Base-by-base conservation (phyloP, 164 flowering plant genomes). In the Brasenia schreberi region DNA sequence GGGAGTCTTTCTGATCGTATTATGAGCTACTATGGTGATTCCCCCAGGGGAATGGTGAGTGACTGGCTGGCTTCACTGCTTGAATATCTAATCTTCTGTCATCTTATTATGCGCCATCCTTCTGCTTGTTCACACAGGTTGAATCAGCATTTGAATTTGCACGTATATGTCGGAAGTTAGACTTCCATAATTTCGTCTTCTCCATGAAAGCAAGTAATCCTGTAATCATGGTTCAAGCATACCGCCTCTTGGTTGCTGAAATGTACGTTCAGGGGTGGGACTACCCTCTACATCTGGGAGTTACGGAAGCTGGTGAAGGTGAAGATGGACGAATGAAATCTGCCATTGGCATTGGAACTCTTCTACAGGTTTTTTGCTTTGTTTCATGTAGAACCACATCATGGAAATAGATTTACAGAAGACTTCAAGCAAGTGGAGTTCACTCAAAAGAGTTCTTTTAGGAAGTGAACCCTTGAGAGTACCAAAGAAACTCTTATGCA, bases 161-260 rank as follows among this genome's bases (percentile, higher is more conserved):
- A 62, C 83, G 97, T 77, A 90, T 93, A 67, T 93, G 97, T 77
- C 78, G 87, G 76, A 90, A 93, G 78, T 75, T 89, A 80, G 97
- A 93, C 73, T 93, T 49, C 79, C 98, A 90, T 68, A 93, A 90
- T 71, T 93, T 93, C 76, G 90, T 93, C 39, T 93, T 93, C 70
- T 93, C 98, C 62, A 93, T 93, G 98, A 93, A 93, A 82, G 98
- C 98, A 75, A 93, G 98, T 84, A 93, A 93, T 69, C 97, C 98
- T 66, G 96, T 93, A 33, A 66, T 93, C 75, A 93, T 93, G 98
- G 98, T 93, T 70, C 86, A 90, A 76, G 98, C 98, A 73, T 93
- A 93, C 69, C 90, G 98, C 52, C 76, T 93, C 63, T 88, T 93
- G 64, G 87, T 87, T 19, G 94, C 98, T 68, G 98, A 93, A 83